Base-by-base conservation (phyloP, 768 basidiomycete species). In the Erythrobasidium yunnanense region DNA sequence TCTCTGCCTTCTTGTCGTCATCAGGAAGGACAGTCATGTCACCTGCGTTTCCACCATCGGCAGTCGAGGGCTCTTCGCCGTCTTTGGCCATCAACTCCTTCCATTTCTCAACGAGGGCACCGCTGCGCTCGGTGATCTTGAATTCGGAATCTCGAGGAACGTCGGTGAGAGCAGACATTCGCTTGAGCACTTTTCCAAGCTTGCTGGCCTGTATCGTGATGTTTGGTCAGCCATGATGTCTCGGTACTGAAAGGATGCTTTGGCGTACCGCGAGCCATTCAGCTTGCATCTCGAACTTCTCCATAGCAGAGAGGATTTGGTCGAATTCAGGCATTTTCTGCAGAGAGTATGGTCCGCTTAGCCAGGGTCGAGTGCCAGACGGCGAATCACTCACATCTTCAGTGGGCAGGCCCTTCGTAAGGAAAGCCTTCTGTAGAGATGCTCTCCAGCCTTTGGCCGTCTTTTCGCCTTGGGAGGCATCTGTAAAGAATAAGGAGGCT, bases 391-490 rank as follows among this genome's bases (percentile, higher is more conserved):
- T 45, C 38, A 33, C 69, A 5, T 70, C 65, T 8, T 63, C 55
- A 17, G 54, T 20, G 3, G 65, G 63, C 1, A 42, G 27, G 6
- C 32, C 27, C 62, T 71, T 70, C 50, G 66, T 65, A 54, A 73
- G 68, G 71, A 75, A 70, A 66, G 70, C 87, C 76, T 90, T 87
- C 77, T 96, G 91, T 1, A 95, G 81, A 76, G 84, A 87, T 76
- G 93, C 90, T 70, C 92, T 81, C 90, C 91, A 93, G 66, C 88
- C 87, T 73, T 87, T 85, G 71, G 92, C 89, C 75, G 85, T 85
- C 60, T 78, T 72, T 23, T 84, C 86, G 68, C 65, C 65, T 30
- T 69, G 65, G 3, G 52, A 68, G 15, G 38, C 33, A 33, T 56
- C 66, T 65, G 38, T 17, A 20, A 7, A 4, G 13, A 2, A n/a